Conservation (phyloP, 106 monocot species). For the Dioscorea zingiberensis region DNA sequence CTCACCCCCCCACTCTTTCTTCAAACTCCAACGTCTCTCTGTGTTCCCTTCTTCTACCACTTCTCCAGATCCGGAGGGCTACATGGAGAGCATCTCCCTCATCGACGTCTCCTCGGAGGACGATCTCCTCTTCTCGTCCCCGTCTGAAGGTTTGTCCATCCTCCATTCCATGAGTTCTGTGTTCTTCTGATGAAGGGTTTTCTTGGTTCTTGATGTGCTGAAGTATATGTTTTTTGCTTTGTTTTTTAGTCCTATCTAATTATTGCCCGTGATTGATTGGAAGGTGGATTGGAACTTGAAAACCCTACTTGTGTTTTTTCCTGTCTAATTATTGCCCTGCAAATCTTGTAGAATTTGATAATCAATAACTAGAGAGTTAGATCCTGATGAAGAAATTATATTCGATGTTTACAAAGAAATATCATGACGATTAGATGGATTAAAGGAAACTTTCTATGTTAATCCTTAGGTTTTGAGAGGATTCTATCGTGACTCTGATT, state of each 20-base stretch:
- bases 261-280: background rate
- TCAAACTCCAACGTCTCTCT: background rate
- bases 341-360: too few species aligned
- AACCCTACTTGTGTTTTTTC: too few species aligned
- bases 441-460: too few species aligned
- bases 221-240: background rate
- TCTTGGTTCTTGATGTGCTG: background rate
- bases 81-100: constrained; percentile 48
- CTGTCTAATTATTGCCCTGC: too few species aligned
- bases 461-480: too few species aligned
- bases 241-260: background rate
- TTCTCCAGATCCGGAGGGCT: background rate
- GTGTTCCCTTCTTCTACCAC: background rate
- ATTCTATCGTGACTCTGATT: too few species aligned
- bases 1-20: background rate
- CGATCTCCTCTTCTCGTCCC: constrained; percentile 28
- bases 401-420: too few species aligned
- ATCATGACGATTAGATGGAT: too few species aligned
- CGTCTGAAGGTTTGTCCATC: background rate
- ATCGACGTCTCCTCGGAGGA: constrained; percentile 61
- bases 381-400: too few species aligned
- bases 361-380: too few species aligned
- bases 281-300: too few species aligned
- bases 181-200: background rate
- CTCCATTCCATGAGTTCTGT: background rate